A percentile compares a stretch with the other conserved stretches of the same genome.
Conservation (phyloP, 2,329 filamentous ascomycete genomes). For the Lasiodiplodia citricola region DNA sequence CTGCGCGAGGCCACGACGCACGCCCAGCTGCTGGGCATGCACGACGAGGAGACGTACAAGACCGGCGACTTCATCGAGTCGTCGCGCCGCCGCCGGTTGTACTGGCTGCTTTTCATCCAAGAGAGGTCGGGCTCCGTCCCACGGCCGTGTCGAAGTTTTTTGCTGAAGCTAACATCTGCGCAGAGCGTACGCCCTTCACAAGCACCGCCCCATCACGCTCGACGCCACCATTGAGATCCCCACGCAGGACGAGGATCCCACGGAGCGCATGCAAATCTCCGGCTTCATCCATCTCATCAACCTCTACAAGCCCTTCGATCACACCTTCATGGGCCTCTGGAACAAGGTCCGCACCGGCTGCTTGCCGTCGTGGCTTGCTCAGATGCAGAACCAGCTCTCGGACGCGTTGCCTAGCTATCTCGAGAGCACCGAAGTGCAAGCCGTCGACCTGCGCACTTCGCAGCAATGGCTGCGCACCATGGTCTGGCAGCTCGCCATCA, state of each 20-base stretch:
- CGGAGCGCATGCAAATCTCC: slow-evolving; percentile 60
- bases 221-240: slow-evolving; percentile 64
- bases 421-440: slow-evolving; percentile 68
- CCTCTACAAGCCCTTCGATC: slow-evolving; percentile 67
- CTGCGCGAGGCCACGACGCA: slow-evolving; percentile 66
- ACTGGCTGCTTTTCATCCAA: slow-evolving; percentile 68
- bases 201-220: slow-evolving; percentile 67
- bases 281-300: slow-evolving; percentile 67
- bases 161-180: slow-evolving; percentile 11
- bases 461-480: slow-evolving; percentile 74
- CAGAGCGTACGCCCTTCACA: slow-evolving; percentile 68
- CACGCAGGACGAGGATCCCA: slow-evolving; percentile 55
- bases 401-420: slow-evolving; percentile 62
- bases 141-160: slow-evolving; percentile 25
- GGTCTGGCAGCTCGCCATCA: slow-evolving; percentile 74
- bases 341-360: slow-evolving; percentile 61
- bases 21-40: slow-evolving; percentile 63
- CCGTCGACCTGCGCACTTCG: slow-evolving; percentile 70
- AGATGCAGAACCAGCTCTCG: slow-evolving; percentile 57
- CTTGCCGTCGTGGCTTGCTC: slow-evolving; percentile 53
- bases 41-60: slow-evolving; percentile 63
- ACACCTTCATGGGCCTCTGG: slow-evolving; percentile 68
- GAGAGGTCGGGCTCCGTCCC: slow-evolving; percentile 54
- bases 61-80: slow-evolving; percentile 56
- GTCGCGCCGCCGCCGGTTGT: slow-evolving; percentile 61